Base-by-base conservation (phyloP, 352 stramenopile species). In the Globisporangium splendens region DNA sequence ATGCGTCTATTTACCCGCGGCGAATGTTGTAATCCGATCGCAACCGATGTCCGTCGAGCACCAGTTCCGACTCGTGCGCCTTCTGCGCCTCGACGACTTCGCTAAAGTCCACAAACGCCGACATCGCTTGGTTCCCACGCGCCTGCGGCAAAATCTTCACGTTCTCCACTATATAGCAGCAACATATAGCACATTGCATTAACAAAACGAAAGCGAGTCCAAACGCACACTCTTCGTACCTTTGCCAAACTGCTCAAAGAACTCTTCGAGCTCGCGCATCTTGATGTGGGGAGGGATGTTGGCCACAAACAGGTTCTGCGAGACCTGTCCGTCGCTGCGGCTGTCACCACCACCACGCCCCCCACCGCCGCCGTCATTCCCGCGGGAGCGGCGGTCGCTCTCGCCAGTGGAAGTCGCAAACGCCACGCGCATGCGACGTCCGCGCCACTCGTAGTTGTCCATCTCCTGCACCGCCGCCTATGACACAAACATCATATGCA, bases 201-300 rank as follows among this genome's bases (percentile, higher is more conserved):
- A 31, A 31, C 5, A 31, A 2, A 31, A 31, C 24, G 5, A 5
- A 5, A 31, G 24, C 5, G 24, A 31, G 24, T 5, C 24, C 24
- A 5, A 2, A 31, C 24, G 24, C 24, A 31, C 5, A 17, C 15
- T 13, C 15, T 2, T 4, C 38, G 12, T 62, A 77, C 71, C 71
- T 69, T 75, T 66, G 48, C 78, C 78, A 58, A 79, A 88, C 51
- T 76, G 51, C 8, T 68, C 74, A 60, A 88, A 88, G 46, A 73
- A 80, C 28, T 72, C 63, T 24, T 85, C 73, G 43, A 88, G 43
- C 17, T 84, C 66, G 53, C 74, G 74, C 69, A 88, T 79, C 59
- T 77, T 83, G 53, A 86, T 71, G 31, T 88, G 72, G 8, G 78
- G 67, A 13, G 74, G 74, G 50, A 88, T 88, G 57, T 88, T 88